Evolutionary conservation across 805 yeast species (phyloP).

Genomic region (Saturnispora hagleri): DNA sequence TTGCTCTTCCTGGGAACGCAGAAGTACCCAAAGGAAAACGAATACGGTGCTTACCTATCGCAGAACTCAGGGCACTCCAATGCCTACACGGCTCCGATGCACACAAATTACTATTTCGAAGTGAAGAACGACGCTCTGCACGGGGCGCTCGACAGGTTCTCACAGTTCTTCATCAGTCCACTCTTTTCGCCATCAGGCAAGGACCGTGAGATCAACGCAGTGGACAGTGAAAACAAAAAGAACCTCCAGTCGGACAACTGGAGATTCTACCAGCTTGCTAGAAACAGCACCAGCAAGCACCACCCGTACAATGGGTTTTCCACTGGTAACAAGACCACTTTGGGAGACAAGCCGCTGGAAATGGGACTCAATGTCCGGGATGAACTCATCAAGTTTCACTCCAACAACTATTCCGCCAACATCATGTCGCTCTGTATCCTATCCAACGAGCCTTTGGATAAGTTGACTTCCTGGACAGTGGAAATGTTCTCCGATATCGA

Average conservation of each 20-base stretch:
- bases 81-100: slow-evolving; percentile 84
- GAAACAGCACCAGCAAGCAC: slow-evolving; percentile 54
- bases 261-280: slow-evolving; percentile 82
- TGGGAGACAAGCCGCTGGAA: slow-evolving; percentile 53
- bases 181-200: slow-evolving; percentile 64
- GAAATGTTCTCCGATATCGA: slow-evolving; percentile 56
- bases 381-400: slow-evolving; percentile 68
- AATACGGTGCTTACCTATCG: slow-evolving; percentile 62
- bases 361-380: slow-evolving; percentile 69
- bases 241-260: slow-evolving; percentile 83
- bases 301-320: slow-evolving; percentile 88
- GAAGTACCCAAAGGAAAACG: slow-evolving; percentile 69
- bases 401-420: slow-evolving; percentile 68
- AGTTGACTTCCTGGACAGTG: slow-evolving; percentile 61
- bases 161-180: slow-evolving; percentile 87
- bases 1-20: slow-evolving; percentile 71
- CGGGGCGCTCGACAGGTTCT: slow-evolving; percentile 86
- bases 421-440: slow-evolving; percentile 80
- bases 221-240: slow-evolving; percentile 92
- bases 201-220: slow-evolving; percentile 89
- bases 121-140: slow-evolving; percentile 63
- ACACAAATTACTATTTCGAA: slow-evolving; percentile 88
- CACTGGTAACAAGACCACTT: slow-evolving; percentile 77
- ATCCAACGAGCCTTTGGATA: slow-evolving; percentile 72
- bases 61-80: slow-evolving; percentile 85